Percentiles rank a stretch among this genome's conserved stretches.
Conservation (phyloP, 2,329 filamentous ascomycete genomes). For the Hymenoscyphus occultus region DNA sequence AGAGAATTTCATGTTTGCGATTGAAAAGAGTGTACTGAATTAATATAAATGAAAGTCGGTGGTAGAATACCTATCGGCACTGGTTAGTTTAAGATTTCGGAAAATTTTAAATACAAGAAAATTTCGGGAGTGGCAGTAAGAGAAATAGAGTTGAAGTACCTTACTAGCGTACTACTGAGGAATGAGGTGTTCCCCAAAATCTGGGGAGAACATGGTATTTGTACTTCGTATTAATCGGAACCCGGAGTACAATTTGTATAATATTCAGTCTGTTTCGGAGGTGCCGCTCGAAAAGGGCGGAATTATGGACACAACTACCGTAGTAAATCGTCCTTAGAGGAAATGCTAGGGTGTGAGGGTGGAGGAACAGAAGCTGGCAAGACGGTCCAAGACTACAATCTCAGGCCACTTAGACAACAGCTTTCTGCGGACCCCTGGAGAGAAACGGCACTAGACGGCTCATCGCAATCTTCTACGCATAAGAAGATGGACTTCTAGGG, state of each 20-base stretch:
- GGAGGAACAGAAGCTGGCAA: no score
- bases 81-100: background rate
- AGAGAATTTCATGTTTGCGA: background rate
- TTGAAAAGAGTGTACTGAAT: background rate
- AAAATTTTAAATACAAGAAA: background rate
- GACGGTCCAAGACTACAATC: no score
- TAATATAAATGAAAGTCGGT: constrained; percentile 2
- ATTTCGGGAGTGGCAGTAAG: background rate
- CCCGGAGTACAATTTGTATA: background rate
- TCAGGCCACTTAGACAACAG: no score
- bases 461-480: no score
- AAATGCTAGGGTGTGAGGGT: no score
- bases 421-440: no score
- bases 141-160: constrained; percentile 1
- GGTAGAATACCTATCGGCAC: background rate
- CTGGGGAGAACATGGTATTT: background rate
- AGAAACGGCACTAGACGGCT: no score
- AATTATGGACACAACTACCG: background rate
- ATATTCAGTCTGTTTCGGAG: background rate
- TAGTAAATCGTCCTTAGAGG: no score
- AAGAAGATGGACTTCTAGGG: no score
- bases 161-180: background rate
- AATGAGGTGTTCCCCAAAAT: background rate
- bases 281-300: background rate
- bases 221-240: background rate